Conservation (phyloP, 768 basidiomycete species). For the Pulveroboletus frians region DNA sequence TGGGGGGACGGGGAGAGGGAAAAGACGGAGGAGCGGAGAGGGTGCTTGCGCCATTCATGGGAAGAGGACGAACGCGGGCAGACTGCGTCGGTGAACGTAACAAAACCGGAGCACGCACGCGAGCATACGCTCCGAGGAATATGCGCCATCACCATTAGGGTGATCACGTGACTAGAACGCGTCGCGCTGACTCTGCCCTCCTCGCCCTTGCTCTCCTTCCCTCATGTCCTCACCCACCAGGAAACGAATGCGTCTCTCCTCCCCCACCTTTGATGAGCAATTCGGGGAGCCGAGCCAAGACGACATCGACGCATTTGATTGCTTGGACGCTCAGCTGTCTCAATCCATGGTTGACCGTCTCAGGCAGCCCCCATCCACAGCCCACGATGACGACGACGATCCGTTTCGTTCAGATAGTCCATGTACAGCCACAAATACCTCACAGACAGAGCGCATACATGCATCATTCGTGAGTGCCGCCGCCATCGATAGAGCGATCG, state of each 20-base stretch:
- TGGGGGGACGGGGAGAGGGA: conserved; percentile 34
- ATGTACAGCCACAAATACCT: not conserved
- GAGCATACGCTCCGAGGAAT: not conserved
- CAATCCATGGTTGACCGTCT: conserved; percentile 20
- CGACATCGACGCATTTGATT: conserved; percentile 51
- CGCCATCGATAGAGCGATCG: conserved; percentile 1
- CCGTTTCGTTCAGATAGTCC: conserved; percentile 13
- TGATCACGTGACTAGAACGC: conserved; percentile 16
- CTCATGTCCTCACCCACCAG: conserved; percentile 33
- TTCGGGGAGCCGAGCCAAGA: conserved; percentile 48
- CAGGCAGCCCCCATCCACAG: not conserved
- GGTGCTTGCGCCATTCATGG: conserved; percentile 42
- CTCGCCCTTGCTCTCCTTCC: too few relatives aligned
- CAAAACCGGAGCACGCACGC: not conserved
- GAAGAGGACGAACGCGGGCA: conserved; percentile 27
- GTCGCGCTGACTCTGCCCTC: not conserved
- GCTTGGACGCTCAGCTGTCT: conserved; percentile 42
- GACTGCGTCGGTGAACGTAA: conserved; percentile 20
- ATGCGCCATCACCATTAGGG: too few relatives aligned
- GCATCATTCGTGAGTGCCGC: conserved; percentile 18
- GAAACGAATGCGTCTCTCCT: conserved; percentile 61
- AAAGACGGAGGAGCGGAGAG: conserved; percentile 3
- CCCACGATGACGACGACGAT: conserved; percentile 11
- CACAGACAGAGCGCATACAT: conserved; percentile 7
- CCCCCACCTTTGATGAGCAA: conserved; percentile 59